phyloP scores from a whole-genome alignment of 805 yeast genomes.

The Candida montana region DNA sequence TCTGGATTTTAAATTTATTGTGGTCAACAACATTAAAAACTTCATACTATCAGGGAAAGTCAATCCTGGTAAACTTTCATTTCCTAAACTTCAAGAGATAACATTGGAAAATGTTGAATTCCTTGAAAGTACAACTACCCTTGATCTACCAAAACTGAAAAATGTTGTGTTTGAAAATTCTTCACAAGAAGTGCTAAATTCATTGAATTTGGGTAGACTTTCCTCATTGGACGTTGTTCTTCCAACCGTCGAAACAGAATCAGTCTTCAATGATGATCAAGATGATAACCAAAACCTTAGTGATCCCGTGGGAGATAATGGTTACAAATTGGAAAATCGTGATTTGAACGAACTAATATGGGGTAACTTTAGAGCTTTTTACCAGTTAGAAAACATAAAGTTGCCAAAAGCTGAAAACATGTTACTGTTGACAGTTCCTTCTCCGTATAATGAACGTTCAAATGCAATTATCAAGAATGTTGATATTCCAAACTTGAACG shows the following conservation, averaged over 20 bases:
- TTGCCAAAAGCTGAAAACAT: constrained; percentile 8
- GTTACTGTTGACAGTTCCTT: constrained; percentile 5
- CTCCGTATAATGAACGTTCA: not conserved
- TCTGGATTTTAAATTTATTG: constrained; percentile 3
- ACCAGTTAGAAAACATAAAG: not conserved
- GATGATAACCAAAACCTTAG: too few relatives aligned
- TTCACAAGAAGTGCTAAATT: not conserved
- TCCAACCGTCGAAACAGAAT: too few relatives aligned
- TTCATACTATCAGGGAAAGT: not conserved
- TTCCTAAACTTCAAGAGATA: constrained; percentile 1
- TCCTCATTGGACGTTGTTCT: constrained; percentile 7
- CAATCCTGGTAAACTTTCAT: constrained; percentile 1
- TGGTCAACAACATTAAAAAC: not conserved
- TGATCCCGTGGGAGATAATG: constrained; percentile 3
- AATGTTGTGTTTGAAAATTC: not conserved
- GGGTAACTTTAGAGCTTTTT: constrained; percentile 9
- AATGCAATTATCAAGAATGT: not conserved
- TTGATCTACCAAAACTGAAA: constrained; percentile 3
- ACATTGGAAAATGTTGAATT: constrained; percentile 1
- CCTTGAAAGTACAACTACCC: too few relatives aligned
- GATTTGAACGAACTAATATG: constrained; percentile 1
- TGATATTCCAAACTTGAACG: constrained; percentile 4
- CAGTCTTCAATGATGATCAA: too few relatives aligned
- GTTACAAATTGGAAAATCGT: not conserved
- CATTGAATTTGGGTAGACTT: not conserved